Conservation (phyloP, 805 yeast species). For the Spathaspora arborariae region DNA sequence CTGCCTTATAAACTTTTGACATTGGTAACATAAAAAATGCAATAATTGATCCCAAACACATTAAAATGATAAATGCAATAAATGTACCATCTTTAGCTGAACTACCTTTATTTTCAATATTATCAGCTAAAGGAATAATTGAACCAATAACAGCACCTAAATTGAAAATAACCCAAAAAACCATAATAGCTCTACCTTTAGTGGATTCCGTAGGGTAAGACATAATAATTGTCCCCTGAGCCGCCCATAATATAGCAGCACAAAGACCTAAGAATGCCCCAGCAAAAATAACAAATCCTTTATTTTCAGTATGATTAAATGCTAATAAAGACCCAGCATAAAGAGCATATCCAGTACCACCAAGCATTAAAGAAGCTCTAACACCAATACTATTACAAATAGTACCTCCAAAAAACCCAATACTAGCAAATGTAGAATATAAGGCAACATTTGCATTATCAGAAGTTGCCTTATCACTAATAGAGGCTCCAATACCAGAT, state of each 20-base stretch:
- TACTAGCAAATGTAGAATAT: slow-evolving; percentile 51
- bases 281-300: slow-evolving; percentile 51
- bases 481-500: slow-evolving; percentile 48
- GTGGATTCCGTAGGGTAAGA: slow-evolving; percentile 51
- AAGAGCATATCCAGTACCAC: slow-evolving; percentile 53
- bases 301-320: slow-evolving; percentile 43
- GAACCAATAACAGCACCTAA: slow-evolving; percentile 61
- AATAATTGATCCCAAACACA: slow-evolving; percentile 43
- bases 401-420: slow-evolving; percentile 57
- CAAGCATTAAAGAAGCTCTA: slow-evolving; percentile 41
- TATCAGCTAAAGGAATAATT: slow-evolving; percentile 53
- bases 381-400: slow-evolving; percentile 49
- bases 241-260: slow-evolving; percentile 57
- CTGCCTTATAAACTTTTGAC: slow-evolving; percentile 45
- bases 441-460: slow-evolving; percentile 51
- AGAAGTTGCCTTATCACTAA: slow-evolving; percentile 35
- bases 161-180: slow-evolving; percentile 60
- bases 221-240: slow-evolving; percentile 55
- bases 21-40: slow-evolving; percentile 48
- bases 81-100: slow-evolving; percentile 47
- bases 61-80: slow-evolving; percentile 51
- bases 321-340: slow-evolving; percentile 51
- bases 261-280: slow-evolving; percentile 56
- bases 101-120: slow-evolving; percentile 34
- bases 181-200: slow-evolving; percentile 53